Base-by-base conservation (phyloP, 1,284 basidiomycete species). In the Vanrija sp. region DNA sequence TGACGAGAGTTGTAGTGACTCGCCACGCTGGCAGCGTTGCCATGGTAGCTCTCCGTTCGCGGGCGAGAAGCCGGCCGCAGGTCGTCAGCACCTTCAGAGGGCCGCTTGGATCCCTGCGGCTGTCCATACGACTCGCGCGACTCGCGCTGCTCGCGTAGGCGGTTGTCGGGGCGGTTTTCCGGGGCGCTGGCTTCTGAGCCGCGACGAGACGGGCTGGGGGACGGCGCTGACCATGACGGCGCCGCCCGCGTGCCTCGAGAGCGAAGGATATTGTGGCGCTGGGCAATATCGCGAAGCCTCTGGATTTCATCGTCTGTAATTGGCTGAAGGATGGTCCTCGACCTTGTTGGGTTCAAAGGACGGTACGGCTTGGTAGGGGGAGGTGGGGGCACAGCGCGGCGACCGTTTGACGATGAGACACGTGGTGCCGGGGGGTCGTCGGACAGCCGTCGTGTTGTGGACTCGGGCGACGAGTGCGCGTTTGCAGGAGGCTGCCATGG, bases 1-100 rank as follows among this genome's bases (percentile, higher is more conserved):
- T 89, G 90, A 10, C 96, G 84, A 41, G 85, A 82, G 72, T 98
- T 98, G 77, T 98, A 89, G 53, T 70, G 66, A 16, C 63, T 59
- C 1, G 71, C 69, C 5, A 72, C 67, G 16, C 57, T 49, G 4
- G 55, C 61, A 4, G 64, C 64, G 25, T 71, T 70, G 9, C 68
- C 67, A 14, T 55, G 49, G 49, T 69, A 70, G 15, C 58, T 37
- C 6, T 56, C 43, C 1, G 37, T 25, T 7, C 54, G 46, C 35
- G 41, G 20, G 31, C 31, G 31, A 31, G 31, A 31, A 31, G 31
- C 12, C 2, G 12, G 12, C 8, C 31, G 31, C 38, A 39, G 36
- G 24, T 50, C 51, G 16, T 27, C 31, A 2, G 41, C 49, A 8
- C 35, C 3, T 1, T 53, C 51, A 8, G 10, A 37, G 3, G 41